These are phyloP conservation scores for Candida vaughaniae DNA, from an alignment of 805 yeast species.

Conservation along the genomic window DNA sequence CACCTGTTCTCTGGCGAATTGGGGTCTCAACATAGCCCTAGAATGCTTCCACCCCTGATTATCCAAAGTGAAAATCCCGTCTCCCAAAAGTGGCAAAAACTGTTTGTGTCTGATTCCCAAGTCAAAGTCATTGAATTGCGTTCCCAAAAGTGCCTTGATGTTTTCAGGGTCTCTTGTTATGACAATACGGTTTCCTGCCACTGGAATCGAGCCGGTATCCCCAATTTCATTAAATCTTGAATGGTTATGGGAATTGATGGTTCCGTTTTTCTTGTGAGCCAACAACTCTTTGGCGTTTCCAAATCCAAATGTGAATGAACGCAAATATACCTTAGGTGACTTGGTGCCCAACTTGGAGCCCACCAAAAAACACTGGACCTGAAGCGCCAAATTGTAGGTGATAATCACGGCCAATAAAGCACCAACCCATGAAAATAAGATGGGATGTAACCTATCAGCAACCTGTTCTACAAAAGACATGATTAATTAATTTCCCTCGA, in stretches of 20 bases:
- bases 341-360: slow-evolving; percentile 15
- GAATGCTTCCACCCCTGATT: slow-evolving; percentile 45
- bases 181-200: slow-evolving; percentile 21
- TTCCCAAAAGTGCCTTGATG: slow-evolving; percentile 41
- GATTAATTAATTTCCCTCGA: too few species aligned
- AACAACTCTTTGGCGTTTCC: slow-evolving; percentile 12
- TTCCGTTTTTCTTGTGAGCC: slow-evolving; percentile 18
- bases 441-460: neutral
- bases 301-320: slow-evolving; percentile 21
- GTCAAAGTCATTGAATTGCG: slow-evolving; percentile 41
- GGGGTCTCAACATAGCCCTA: slow-evolving; percentile 44
- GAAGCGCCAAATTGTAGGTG: neutral
- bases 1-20: slow-evolving; percentile 43
- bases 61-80: slow-evolving; percentile 44
- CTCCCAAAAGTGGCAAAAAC: slow-evolving; percentile 39
- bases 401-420: neutral
- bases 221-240: slow-evolving; percentile 13
- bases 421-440: neutral
- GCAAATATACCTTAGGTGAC: slow-evolving; percentile 1
- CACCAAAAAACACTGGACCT: neutral
- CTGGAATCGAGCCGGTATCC: slow-evolving; percentile 10
- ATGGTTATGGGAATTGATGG: slow-evolving; percentile 16
- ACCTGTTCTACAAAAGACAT: slow-evolving; percentile 1
- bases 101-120: slow-evolving; percentile 39
- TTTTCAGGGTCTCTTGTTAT: slow-evolving; percentile 40